Conservation (phyloP, 805 yeast species). For the Jamesozyma gamospora region DNA sequence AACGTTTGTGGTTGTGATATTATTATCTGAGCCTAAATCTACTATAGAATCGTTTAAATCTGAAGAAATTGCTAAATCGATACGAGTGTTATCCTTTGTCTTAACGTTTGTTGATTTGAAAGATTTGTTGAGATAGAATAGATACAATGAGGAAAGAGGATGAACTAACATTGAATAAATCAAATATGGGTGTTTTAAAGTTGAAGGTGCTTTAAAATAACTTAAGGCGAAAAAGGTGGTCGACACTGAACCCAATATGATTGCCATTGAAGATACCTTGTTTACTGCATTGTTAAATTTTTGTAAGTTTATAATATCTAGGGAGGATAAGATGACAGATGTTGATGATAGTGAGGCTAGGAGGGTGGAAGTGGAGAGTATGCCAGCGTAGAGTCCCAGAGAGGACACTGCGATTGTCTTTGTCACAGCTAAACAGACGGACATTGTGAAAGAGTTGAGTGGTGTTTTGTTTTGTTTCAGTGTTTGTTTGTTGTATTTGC, state of each 20-base stretch:
- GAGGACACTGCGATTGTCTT: constrained; percentile 59
- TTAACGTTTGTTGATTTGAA: background rate
- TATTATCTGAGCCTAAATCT: constrained; percentile 15
- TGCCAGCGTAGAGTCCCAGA: constrained; percentile 53
- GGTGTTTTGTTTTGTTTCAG: background rate
- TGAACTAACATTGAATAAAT: constrained; percentile 40
- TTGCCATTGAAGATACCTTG: constrained; percentile 10
- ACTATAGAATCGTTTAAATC: constrained; percentile 20
- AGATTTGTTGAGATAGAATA: constrained; percentile 1
- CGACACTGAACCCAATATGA: constrained; percentile 37
- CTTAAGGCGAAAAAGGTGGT: constrained; percentile 44
- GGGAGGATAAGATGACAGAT: constrained; percentile 9
- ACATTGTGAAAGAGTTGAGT: no score
- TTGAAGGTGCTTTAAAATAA: constrained; percentile 46
- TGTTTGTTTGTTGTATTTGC: background rate
- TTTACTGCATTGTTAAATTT: constrained; percentile 8
- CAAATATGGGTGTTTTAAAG: constrained; percentile 62
- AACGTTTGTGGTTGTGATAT: background rate
- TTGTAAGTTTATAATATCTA: constrained; percentile 14
- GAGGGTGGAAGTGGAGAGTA: constrained; percentile 28
- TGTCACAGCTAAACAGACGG: constrained; percentile 44
- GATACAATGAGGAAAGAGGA: constrained; percentile 14
- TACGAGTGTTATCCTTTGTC: background rate
- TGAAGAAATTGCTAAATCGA: background rate
- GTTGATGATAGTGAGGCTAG: constrained; percentile 5